Evolutionary conservation across 495 filamentous ascomycete genomes (phyloP), one percentile per base, ranked within the genome.

Genomic region (Talaromyces stipitatus): DNA sequence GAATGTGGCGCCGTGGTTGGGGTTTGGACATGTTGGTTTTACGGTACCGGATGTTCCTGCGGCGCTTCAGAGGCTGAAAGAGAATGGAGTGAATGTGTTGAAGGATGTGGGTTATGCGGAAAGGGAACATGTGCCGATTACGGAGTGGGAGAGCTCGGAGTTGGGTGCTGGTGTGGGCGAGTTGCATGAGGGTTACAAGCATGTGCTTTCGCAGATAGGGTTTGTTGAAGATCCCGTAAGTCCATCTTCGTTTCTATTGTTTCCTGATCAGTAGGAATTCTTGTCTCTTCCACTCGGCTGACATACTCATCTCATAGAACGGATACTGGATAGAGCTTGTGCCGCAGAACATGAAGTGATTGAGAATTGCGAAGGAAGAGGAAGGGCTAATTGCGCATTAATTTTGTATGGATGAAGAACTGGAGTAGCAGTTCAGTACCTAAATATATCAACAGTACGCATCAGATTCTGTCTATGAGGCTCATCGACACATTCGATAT

Each of bases 71-170:
- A 41, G 36, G 3, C 6, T 41, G 0, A 41, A 2, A 16, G 36
- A 41, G 36, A 41, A 16, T 20, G 36, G 36, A 41, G 70, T 75
- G 20, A 46, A 12, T 36, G 50, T 75, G 50, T 23, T 75, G 14
- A 75, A 75, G 68, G 71, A 74, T 24, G 18, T 70, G 20, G 70
- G 71, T 16, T 53, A 64, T 60, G 65, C 59, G 47, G 45, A 55
- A 48, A 63, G 68, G 50, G 64, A 64, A 52, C 51, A 45, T 43
- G 63, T 74, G 46, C 71, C 71, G 24, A 60, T 75, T 56, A 70
- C 65, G 38, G 47, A 57, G 38, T 75, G 72, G 72, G 72, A 75
- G 58, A 65, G 61, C 29, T 60, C 61, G 50, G 65, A 45, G 16
- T 28, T 5, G 27, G 28, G 47, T 20, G 18, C 18, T 33, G 38